Conservation (phyloP, 83 land plant species). For the Diphasiastrum complanatum region DNA sequence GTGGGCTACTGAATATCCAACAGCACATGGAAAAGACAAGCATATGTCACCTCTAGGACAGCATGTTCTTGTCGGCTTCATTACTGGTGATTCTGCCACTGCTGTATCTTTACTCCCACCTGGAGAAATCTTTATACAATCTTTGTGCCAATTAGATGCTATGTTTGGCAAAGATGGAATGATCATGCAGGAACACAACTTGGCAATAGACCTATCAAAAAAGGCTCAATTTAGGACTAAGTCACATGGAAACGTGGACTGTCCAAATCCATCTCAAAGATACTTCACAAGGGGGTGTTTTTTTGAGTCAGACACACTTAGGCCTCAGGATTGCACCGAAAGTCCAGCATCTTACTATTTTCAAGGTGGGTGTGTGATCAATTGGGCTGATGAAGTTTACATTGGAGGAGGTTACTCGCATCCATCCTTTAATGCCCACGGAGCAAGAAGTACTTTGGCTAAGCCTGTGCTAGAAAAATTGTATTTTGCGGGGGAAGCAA, state of each 20-base stretch:
- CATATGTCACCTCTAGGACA: constrained; percentile 10
- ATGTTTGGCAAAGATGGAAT: constrained; percentile 26
- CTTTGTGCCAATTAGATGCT: constrained; percentile 16
- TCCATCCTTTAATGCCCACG: constrained; percentile 28
- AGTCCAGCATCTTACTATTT: constrained; percentile 23
- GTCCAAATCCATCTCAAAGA: neutral
- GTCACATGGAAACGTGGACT: too few species aligned
- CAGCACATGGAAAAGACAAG: neutral
- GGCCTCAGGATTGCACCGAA: neutral
- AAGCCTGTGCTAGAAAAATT: constrained; percentile 19
- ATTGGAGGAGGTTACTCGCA: constrained; percentile 25
- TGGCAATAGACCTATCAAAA: too few species aligned
- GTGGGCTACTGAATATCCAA: constrained; percentile 22
- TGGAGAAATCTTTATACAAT: constrained; percentile 9
- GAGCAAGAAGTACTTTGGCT: constrained; percentile 21
- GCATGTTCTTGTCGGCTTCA: constrained; percentile 24
- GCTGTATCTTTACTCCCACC: constrained; percentile 14
- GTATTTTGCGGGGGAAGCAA: constrained; percentile 33
- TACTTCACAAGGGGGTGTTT: neutral
- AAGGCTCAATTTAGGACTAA: too few species aligned
- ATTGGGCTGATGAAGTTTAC: constrained; percentile 17
- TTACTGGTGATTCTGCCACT: constrained; percentile 20
- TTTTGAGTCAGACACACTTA: neutral
- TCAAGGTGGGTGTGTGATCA: constrained; percentile 19
- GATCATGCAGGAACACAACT: too few species aligned